These are phyloP conservation scores for Marvania coccoides DNA, from an alignment of 139 green algal species.

Conservation along the genomic window DNA sequence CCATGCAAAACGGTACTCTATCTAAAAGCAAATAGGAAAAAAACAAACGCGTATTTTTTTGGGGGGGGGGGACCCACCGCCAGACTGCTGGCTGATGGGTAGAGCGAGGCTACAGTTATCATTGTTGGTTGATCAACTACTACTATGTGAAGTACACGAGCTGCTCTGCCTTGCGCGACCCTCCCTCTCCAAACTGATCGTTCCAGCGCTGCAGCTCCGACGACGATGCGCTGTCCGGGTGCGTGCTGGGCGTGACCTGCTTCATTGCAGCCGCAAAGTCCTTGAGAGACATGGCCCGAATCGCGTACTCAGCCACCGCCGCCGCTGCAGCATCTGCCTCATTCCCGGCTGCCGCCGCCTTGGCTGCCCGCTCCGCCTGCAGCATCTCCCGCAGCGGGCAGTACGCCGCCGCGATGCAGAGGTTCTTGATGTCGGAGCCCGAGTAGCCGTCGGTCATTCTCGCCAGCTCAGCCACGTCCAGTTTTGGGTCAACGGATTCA, in stretches of 20 bases:
- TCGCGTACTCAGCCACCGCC: not conserved
- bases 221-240: constrained; percentile 29
- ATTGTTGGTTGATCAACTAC: too few species aligned
- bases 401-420: constrained; percentile 62
- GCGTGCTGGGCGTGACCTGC: constrained; percentile 40
- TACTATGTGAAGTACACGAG: constrained; percentile 58
- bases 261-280: constrained; percentile 58
- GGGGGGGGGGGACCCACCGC: too few species aligned
- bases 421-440: constrained; percentile 57
- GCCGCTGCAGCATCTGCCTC: not conserved
- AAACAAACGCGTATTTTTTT: too few species aligned
- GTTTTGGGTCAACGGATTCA: constrained; percentile 22
- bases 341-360: not conserved
- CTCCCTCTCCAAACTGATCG: constrained; percentile 60
- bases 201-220: constrained; percentile 57
- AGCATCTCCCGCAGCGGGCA: constrained; percentile 53
- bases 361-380: constrained; percentile 9
- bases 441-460: constrained; percentile 40
- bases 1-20: too few species aligned
- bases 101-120: too few species aligned
- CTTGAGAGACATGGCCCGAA: constrained; percentile 45
- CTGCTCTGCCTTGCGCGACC: constrained; percentile 26
- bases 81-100: too few species aligned
- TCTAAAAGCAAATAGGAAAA: too few species aligned
- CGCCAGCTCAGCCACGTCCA: constrained; percentile 35